Conservation (phyloP, 163 green algal genomes). For the Prototheca stagnorum region DNA sequence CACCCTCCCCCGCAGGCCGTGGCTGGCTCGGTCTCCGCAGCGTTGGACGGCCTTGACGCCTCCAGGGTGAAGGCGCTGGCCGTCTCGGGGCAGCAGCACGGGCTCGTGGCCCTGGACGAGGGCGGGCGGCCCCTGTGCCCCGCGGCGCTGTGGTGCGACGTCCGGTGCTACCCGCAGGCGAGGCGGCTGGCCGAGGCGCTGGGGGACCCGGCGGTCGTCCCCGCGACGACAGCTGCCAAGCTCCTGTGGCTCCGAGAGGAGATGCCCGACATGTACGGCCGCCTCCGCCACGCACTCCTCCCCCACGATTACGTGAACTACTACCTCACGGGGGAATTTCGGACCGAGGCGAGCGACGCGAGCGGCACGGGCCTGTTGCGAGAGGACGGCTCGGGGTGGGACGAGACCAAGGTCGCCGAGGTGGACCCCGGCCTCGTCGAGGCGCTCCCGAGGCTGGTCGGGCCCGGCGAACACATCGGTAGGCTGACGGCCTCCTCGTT, state of each 20-base stretch:
- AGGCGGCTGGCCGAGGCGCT: slow-evolving; percentile 49
- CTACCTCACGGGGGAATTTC: slow-evolving; percentile 37
- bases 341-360: slow-evolving; percentile 35
- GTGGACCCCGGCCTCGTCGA: slow-evolving; percentile 30
- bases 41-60: slow-evolving; percentile 16
- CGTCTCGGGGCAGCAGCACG: slow-evolving; percentile 84
- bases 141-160: slow-evolving; percentile 81
- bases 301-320: slow-evolving; percentile 80
- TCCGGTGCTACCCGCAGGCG: slow-evolving; percentile 52
- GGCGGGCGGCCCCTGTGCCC: slow-evolving; percentile 22
- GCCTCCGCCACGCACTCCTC: slow-evolving; percentile 29
- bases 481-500: slow-evolving; percentile 5
- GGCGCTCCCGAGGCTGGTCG: slow-evolving; percentile 41
- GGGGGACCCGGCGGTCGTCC: too few relatives aligned
- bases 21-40: slow-evolving; percentile 8
- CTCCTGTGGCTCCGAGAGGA: slow-evolving; percentile 69
- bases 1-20: slow-evolving; percentile 10
- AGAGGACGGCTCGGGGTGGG: slow-evolving; percentile 24
- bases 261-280: slow-evolving; percentile 53
- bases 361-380: slow-evolving; percentile 67
- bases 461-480: slow-evolving; percentile 22
- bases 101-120: slow-evolving; percentile 59
- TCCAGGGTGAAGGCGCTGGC: slow-evolving; percentile 28
- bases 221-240: slow-evolving; percentile 61
- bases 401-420: slow-evolving; percentile 15